Evolutionary conservation across 192 early-diverging fungal species (phyloP), one percentile per base, ranked within the genome.

Genomic region (Gorgonomyces haynaldii): DNA sequence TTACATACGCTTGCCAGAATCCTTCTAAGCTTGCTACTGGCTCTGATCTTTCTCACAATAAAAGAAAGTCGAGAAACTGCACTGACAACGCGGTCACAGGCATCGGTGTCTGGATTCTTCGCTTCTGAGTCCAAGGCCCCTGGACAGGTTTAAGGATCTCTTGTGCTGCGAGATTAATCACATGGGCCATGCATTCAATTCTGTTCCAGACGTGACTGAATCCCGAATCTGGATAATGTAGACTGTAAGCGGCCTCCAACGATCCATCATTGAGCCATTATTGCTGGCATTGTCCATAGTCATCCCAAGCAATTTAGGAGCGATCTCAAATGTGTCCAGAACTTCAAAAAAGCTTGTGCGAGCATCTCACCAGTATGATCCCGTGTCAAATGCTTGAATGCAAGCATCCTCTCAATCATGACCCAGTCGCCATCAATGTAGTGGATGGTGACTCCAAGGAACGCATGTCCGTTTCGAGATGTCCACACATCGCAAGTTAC

Each of bases 131-230:
- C n/a, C n/a, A n/a, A n/a, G n/a, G n/a, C n/a, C n/a, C n/a, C n/a
- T n/a, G n/a, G n/a, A n/a, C n/a, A 4, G 3, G 44, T 20, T 46
- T 30, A 15, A 46, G 23, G 4, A 46, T 46, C 23, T 46, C 44
- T 29, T 46, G 44, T 15, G 44, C 44, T 30, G 10, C 44, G 4
- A 46, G 15, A 20, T 46, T 35, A 3, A 46, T 46, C 19, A 35
- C 26, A 46, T 46, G 44, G 10, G 44, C 28, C 23, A 46, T 29
- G 30, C 44, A 46, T 30, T 46, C 44, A 21, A 46, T 46, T 16
- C 30, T 2, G 30, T 32, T 46, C 44, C 44, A 46, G 6, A 0
- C 13, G 30, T 30, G 5, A 32, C 32, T 30, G 13, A 35, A 2
- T 16, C 10, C 44, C 16, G 4, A 13, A 17, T 4, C 29, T 22